Evolutionary conservation across 2,329 filamentous ascomycete species (phyloP).

Genomic region (Dryadomyces quercus-mongolicae): DNA sequence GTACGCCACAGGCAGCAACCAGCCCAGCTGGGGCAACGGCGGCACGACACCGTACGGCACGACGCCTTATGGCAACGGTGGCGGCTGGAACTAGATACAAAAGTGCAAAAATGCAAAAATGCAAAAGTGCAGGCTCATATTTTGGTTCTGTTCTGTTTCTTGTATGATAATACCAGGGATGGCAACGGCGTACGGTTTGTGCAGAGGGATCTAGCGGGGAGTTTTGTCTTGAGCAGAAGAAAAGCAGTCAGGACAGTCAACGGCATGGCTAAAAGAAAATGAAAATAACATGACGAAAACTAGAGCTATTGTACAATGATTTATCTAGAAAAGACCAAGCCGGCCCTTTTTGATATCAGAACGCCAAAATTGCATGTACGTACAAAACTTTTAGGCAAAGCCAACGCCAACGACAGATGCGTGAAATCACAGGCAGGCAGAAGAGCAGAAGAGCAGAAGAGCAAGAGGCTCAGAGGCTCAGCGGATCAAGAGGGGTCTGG

Average conservation of each 20-base stretch:
- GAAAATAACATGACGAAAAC: neutral
- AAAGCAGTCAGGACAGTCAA: neutral
- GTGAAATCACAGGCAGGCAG: too few relatives aligned
- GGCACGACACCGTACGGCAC: conserved; percentile 32
- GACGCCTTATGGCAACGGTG: conserved; percentile 36
- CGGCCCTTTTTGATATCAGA: neutral
- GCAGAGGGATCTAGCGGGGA: neutral
- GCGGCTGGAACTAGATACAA: conserved; percentile 34
- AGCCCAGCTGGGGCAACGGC: conserved; percentile 53
- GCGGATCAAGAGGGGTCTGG: conserved; percentile 18
- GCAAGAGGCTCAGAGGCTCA: too few relatives aligned
- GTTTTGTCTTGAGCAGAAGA: neutral
- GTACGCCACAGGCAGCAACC: conserved; percentile 31
- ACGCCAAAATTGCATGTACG: neutral
- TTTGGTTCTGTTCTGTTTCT: neutral
- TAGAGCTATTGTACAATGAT: neutral
- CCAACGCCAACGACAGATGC: neutral
- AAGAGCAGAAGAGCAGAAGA: too few relatives aligned
- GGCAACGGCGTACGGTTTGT: neutral
- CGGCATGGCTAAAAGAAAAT: neutral
- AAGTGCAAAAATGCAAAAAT: too few relatives aligned
- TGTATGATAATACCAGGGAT: neutral
- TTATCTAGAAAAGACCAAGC: neutral
- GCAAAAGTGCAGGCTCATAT: neutral
- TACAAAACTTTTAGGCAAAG: neutral